Base-by-base conservation (phyloP, 1,284 basidiomycete genomes). In the Trichosporon faecale region DNA sequence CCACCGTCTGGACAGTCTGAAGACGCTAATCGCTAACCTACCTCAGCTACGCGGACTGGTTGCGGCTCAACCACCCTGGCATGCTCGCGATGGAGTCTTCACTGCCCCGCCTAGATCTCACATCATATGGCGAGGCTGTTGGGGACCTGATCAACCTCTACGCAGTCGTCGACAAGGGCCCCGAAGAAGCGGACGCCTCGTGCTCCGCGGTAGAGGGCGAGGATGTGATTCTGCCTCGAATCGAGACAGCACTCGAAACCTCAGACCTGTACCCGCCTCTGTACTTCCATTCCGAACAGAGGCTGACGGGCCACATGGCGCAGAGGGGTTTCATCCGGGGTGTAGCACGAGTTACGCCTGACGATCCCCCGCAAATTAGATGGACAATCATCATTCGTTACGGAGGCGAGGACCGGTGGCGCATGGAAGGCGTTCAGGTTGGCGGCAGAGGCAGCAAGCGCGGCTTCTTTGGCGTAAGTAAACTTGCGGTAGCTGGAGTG, bases 301-400 rank as follows among this genome's bases (percentile, higher is more conserved):
- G 40, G n/a, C 11, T 49, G 60, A 31, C n/a, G 9, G 21, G 44
- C 23, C 29, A 21, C n/a, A 29, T 23, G 18, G 33, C 66, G 6
- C 16, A 37, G 14, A 33, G 49, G 25, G 49, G 49, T 9, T 52
- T 65, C 33, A 55, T 69, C 55, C 65, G 67, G 3, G 72, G 72
- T 7, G 65, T 69, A 1, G 81, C 78, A n/a, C 72, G 75, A 8
- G 72, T 83, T 8, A 83, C 82, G 27, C 72, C 78, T 33, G 80
- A 83, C 67, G 31, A 76, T 46, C 80, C 79, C 14, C 80, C 80
- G 3, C 76, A 82, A 68, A 73, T 82, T 14, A 76, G 81, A 29
- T 80, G 78, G 79, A 81, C 79, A 8, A 64, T 82, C 64, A 71
- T 83, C 7, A 78, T 83, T 29, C 68, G 79, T 33, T 79, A 80